Conservation (phyloP, 1,284 basidiomycete genomes). For the Ustilago curta region DNA sequence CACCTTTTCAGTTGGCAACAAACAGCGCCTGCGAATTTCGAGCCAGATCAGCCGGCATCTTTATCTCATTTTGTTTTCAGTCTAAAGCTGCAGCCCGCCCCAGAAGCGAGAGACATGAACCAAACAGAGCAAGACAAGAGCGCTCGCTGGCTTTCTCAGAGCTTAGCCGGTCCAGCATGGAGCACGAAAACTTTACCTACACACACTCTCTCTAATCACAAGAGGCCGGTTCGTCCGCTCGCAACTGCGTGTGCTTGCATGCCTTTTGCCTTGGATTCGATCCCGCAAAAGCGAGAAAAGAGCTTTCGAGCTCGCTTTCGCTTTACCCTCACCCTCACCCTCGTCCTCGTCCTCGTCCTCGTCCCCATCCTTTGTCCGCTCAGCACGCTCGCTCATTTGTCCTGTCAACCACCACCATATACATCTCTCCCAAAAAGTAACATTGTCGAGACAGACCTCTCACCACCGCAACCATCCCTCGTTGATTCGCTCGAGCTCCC, state of each 20-base stretch:
- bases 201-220: no score
- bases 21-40: no score
- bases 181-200: neutral
- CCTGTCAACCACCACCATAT: neutral
- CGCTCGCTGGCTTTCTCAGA: neutral
- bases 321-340: neutral
- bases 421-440: neutral
- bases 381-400: neutral
- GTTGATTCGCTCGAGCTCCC: neutral
- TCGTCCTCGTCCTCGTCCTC: neutral
- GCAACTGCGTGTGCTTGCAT: slow-evolving; percentile 6
- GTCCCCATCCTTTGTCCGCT: slow-evolving; percentile 3
- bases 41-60: neutral
- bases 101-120: neutral
- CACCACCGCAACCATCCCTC: neutral
- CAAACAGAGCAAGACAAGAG: neutral
- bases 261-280: neutral
- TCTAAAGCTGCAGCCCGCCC: neutral
- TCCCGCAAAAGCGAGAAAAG: slow-evolving; percentile 4
- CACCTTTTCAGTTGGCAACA: neutral
- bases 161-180: neutral
- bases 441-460: neutral
- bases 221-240: slow-evolving; percentile 1
- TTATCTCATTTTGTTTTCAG: neutral
- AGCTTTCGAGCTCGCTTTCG: neutral